Evolutionary conservation across 768 basidiomycete genomes (phyloP), one percentile per base, ranked within the genome.

Genomic region (Hericium alpestre): DNA sequence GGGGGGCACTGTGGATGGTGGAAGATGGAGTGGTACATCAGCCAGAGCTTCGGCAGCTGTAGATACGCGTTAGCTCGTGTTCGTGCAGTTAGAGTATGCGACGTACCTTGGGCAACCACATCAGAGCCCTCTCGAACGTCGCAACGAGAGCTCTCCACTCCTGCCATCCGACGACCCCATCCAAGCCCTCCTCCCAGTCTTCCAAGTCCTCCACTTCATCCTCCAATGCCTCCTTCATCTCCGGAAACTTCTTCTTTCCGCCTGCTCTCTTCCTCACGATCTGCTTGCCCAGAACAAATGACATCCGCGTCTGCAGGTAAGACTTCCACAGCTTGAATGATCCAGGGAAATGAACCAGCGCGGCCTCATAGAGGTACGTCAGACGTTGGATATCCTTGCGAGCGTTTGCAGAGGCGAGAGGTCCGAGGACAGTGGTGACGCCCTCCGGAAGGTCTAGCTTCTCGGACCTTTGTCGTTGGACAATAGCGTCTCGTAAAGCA

Each of bases 251-350:
- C 79, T 91, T 96, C 74, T 79, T 86, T 11, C 91, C 93, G 1
- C 92, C 89, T 2, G 89, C 80, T 51, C 82, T 80, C 75, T 91
- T 87, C 71, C 83, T 87, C 46, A 78, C 68, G 6, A 84, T 71
- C 1, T 77, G 79, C 61, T 80, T 85, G 2, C 95, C 96, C 10
- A 95, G 75, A 3, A 98, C 90, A 70, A 86, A 96, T 1, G 79
- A 76, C 78, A 89, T 85, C 51, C 96, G 81, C 72, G 86, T 82
- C 53, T 77, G 78, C 46, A 97, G 76, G 70, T 99, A 99, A 0
- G 90, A 80, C 67, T 92, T 93, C 96, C 96, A 98, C 54, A 98
- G 73, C 69, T 96, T 93, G 82, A 92, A 98, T 2, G 87, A 90
- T 11, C 79, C 82, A 0, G 94, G 87, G 65, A 97, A 96, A 61